phyloP scores from a whole-genome alignment of 2,329 filamentous ascomycete species.

The Fusarium napiforme region DNA sequence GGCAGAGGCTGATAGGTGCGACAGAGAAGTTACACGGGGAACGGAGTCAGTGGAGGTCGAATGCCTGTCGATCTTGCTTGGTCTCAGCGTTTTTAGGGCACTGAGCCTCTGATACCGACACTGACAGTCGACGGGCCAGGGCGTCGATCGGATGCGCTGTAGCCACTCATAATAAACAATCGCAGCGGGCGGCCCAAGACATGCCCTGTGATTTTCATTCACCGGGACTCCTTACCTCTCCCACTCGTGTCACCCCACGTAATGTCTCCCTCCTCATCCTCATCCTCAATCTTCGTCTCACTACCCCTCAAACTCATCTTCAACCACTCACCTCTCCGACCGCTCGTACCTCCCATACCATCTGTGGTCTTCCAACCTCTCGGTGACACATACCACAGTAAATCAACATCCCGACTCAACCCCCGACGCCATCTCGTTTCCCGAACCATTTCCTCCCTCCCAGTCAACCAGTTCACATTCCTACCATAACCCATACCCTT shows the following conservation, averaged over 20 bases:
- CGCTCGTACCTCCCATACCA: background rate
- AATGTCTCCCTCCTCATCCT: background rate
- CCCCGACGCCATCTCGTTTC: rapidly evolving
- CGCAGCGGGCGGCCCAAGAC: rapidly evolving
- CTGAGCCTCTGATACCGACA: background rate
- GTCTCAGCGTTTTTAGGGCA: background rate
- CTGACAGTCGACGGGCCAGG: background rate
- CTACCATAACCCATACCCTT: background rate
- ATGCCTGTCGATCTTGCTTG: too few species aligned
- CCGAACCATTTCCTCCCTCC: rapidly evolving
- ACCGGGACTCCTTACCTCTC: rapidly evolving
- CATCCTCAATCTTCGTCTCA: too few species aligned
- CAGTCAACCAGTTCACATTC: rapidly evolving
- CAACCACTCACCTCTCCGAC: background rate
- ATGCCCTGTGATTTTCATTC: background rate
- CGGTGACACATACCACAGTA: rapidly evolving
- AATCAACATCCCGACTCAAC: background rate
- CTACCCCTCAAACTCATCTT: background rate
- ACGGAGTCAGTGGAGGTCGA: background rate
- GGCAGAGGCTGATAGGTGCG: too few species aligned
- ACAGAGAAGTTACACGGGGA: too few species aligned
- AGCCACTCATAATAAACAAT: background rate
- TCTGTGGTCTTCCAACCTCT: background rate
- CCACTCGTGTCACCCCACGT: rapidly evolving
- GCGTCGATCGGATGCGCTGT: background rate